A percentile compares a stretch with the other conserved stretches of the same genome.
Conservation (phyloP, 352 stramenopile genomes). For the Albugo laibachii region DNA sequence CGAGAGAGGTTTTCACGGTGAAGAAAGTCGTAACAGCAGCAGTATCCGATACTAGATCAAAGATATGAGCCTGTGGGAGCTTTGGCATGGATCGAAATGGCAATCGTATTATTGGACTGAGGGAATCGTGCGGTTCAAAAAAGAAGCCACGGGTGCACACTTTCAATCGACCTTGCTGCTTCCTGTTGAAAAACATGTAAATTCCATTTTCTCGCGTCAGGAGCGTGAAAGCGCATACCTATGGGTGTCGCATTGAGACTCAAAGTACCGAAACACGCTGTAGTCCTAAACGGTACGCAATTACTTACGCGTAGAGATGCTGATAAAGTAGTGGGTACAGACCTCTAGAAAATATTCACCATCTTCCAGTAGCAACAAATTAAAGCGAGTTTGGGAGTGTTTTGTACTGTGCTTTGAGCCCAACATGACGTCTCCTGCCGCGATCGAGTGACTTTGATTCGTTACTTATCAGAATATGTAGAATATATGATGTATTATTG, state of each 20-base stretch:
- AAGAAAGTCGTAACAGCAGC: slow-evolving; percentile 6
- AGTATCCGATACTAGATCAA: not conserved
- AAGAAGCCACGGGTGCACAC: slow-evolving; percentile 78
- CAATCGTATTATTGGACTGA: slow-evolving; percentile 56
- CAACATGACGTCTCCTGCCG: not conserved
- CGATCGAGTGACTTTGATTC: too few relatives aligned
- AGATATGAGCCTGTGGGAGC: slow-evolving; percentile 24
- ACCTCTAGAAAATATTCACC: slow-evolving; percentile 84
- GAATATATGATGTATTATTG: too few relatives aligned
- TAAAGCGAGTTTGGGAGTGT: slow-evolving; percentile 36
- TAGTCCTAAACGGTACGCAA: slow-evolving; percentile 22
- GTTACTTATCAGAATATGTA: too few relatives aligned
- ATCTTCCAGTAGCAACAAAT: slow-evolving; percentile 79
- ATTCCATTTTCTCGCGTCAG: slow-evolving; percentile 4
- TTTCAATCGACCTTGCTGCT: slow-evolving; percentile 42
- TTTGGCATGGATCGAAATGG: slow-evolving; percentile 42
- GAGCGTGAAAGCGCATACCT: slow-evolving; percentile 8
- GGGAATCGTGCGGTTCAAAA: slow-evolving; percentile 66
- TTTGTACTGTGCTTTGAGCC: not conserved
- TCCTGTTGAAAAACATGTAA: slow-evolving; percentile 11
- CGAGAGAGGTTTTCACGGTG: slow-evolving; percentile 27
- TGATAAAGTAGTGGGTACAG: slow-evolving; percentile 1
- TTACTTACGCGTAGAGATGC: not conserved
- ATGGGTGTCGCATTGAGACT: slow-evolving; percentile 12
- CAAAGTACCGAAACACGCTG: slow-evolving; percentile 34